Evolutionary conservation across 371 early-diverging fungal genomes (phyloP), one percentile per base, ranked within the genome.

Genomic region (Mucor velutinosus): DNA sequence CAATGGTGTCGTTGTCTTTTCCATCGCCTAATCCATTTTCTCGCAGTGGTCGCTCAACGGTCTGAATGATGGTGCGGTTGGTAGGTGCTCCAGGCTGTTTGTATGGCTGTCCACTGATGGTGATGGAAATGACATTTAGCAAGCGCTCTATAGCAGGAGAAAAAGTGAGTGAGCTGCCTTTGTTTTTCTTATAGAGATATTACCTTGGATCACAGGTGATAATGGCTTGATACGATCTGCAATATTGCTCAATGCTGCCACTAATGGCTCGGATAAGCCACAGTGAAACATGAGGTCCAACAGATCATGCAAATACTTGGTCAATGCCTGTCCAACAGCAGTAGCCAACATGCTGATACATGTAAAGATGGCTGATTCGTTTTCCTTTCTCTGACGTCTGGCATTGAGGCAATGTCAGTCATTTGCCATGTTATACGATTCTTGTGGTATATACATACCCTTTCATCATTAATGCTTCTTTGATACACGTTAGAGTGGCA

Each of bases 261-360:
- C 90, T 51, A 99, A 80, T 35, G 93, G 86, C 64, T 94, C 92
- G 59, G 90, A 93, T 35, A 98, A 80, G 15, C 97, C 97, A 23
- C 89, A 84, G 3, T 90, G 86, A 72, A 99, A 96, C 93, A 99
- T 97, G 57, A 93, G 80, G 68, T 96, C 97, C 64, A 97, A 75
- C 7, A 97, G 72, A 39, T 95, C 96, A 65, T 92, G 93, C 78
- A 97, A 85, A 71, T 96, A 86, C 70, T 90, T 92, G 1, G 92
- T 93, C 60, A 97, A 79, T 1, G 92, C 92, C 39, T 93, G 95
- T 17, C 97, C 97, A 53, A 98, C 92, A 5, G 97, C 95, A 3
- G 80, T 83, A 4, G 97, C 95, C 47, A 98, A 83, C 89, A 91
- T 92, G 41, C 93, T 89, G 60, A 97, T 91, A 69, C 97, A 96